A percentile compares a stretch with the other conserved stretches of the same genome.
These are phyloP conservation scores for Rhizoclosmatium sp. DNA, from an alignment of 192 early-diverging fungal genomes.

Conservation along the genomic window DNA sequence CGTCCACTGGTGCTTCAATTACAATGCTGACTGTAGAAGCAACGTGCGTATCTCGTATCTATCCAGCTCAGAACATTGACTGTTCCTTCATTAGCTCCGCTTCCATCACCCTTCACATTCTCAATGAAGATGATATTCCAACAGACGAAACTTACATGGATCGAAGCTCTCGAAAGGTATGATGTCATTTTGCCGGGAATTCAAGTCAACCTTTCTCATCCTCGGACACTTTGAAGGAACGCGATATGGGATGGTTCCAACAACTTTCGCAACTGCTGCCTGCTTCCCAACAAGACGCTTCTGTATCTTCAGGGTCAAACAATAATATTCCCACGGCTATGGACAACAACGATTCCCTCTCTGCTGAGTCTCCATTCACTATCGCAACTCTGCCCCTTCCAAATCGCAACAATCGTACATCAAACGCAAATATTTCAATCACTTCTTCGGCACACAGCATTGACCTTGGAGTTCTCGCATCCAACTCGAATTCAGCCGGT, in stretches of 20 bases:
- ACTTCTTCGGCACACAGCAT: conserved; percentile 1
- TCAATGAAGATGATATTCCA: neutral
- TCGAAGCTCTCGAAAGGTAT: conserved; percentile 9
- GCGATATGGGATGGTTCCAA: too few species aligned
- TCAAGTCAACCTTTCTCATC: too few species aligned
- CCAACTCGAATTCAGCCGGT: neutral
- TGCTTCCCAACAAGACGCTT: too few species aligned
- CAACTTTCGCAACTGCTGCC: too few species aligned
- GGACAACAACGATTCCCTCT: too few species aligned
- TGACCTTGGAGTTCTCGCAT: neutral
- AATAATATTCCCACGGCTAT: too few species aligned
- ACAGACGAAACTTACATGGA: conserved; percentile 16
- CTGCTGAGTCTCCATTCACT: neutral
- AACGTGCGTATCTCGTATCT: neutral
- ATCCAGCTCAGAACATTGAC: neutral
- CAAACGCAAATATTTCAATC: conserved; percentile 19
- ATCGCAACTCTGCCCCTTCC: neutral
- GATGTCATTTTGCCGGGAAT: too few species aligned
- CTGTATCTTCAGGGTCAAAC: too few species aligned
- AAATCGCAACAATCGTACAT: neutral
- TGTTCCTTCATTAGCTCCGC: conserved; percentile 2
- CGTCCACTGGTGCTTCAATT: conserved; percentile 16
- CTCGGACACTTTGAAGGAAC: too few species aligned
- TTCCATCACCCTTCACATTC: conserved; percentile 13
- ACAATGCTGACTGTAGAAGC: conserved; percentile 18